Evolutionary conservation across 352 stramenopile species (phyloP).

Genomic region (Elongisporangium senticosum): DNA sequence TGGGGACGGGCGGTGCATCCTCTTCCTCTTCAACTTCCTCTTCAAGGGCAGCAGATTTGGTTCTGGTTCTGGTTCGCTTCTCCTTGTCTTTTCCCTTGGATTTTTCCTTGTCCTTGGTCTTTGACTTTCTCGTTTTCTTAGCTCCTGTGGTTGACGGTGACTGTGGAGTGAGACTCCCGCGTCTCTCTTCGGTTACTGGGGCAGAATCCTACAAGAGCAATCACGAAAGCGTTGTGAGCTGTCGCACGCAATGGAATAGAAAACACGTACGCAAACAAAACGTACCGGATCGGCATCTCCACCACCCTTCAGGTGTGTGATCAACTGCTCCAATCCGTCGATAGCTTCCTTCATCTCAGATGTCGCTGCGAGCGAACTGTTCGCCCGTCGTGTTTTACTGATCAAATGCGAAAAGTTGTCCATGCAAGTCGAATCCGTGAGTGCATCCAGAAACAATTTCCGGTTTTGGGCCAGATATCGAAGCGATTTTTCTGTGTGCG

Average conservation of each 20-base stretch:
- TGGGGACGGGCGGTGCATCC: neutral
- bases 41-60: constrained; percentile 15
- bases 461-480: constrained; percentile 88
- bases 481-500: constrained; percentile 92
- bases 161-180: neutral
- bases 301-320: constrained; percentile 40
- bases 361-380: constrained; percentile 26
- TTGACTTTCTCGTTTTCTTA: constrained; percentile 15
- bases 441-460: constrained; percentile 88
- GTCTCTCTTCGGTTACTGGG: constrained; percentile 1
- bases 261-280: neutral
- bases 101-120: constrained; percentile 5
- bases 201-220: neutral
- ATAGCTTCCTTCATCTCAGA: constrained; percentile 72
- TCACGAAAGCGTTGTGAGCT: too few species aligned
- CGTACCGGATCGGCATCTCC: constrained; percentile 36
- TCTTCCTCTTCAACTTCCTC: constrained; percentile 15
- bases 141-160: constrained; percentile 3
- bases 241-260: too few species aligned
- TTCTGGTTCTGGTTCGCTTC: constrained; percentile 21
- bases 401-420: constrained; percentile 88
- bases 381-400: constrained; percentile 39
- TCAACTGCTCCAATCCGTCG: constrained; percentile 62
- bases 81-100: constrained; percentile 24
- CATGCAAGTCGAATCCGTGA: constrained; percentile 90